Conservation (phyloP, 768 basidiomycete genomes). For the Trametes coccinea region DNA sequence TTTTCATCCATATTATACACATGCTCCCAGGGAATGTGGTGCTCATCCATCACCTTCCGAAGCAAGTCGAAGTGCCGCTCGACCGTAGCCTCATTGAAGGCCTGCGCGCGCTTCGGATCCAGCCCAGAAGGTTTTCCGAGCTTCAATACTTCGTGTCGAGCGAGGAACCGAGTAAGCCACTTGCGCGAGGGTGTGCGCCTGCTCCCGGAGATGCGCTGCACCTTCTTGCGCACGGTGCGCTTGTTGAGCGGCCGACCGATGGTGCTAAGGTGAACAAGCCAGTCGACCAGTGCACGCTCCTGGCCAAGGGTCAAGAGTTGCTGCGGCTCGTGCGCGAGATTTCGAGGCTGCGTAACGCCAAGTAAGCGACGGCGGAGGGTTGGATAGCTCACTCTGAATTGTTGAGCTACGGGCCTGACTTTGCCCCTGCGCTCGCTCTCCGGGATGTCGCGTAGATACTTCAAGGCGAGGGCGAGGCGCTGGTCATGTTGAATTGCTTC, state of each 20-base stretch:
- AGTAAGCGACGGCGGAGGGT: conserved; percentile 3
- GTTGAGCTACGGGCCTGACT: too few species aligned
- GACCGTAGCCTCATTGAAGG: conserved; percentile 34
- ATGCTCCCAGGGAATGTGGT: conserved; percentile 11
- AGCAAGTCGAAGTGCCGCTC: conserved; percentile 15
- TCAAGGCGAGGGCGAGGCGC: too few species aligned
- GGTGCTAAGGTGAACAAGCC: conserved; percentile 15
- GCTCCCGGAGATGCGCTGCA: conserved; percentile 1
- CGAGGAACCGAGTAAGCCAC: conserved; percentile 30
- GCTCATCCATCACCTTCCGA: conserved; percentile 1
- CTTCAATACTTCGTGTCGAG: conserved; percentile 22
- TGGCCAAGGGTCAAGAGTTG: conserved; percentile 23
- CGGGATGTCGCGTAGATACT: too few species aligned
- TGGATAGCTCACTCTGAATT: not conserved
- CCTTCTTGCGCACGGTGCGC: conserved; percentile 17
- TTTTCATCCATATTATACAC: conserved; percentile 29
- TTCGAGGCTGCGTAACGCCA: conserved; percentile 1
- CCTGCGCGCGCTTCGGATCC: conserved; percentile 36
- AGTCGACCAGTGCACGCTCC: conserved; percentile 27
- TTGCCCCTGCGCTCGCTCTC: too few species aligned
- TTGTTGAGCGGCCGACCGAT: conserved; percentile 20
- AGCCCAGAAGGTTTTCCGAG: conserved; percentile 32
- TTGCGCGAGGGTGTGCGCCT: not conserved
- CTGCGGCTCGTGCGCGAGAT: conserved; percentile 12
- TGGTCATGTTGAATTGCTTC: too few species aligned